phyloP scores from a whole-genome alignment of 306 rosid genomes.

The Pterocarpus santalinus region DNA sequence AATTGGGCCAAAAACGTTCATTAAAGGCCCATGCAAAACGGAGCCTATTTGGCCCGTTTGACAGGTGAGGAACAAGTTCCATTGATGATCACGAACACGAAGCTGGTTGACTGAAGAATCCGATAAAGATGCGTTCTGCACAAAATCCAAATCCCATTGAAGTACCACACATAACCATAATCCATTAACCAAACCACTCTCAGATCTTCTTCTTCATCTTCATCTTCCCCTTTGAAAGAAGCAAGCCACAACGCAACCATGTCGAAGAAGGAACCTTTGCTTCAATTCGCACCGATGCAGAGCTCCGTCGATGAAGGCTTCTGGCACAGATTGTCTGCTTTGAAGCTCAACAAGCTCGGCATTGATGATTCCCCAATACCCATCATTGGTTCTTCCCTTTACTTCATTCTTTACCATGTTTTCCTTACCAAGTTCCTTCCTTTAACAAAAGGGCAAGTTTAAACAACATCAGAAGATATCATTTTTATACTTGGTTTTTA shows the following conservation, averaged over 20 bases:
- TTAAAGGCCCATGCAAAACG: background rate
- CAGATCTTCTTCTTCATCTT: slow-evolving; percentile 6
- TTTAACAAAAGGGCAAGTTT: background rate
- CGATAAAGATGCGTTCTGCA: background rate
- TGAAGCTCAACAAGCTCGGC: slow-evolving; percentile 97
- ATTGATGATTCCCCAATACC: slow-evolving; percentile 92
- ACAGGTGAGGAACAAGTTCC: background rate
- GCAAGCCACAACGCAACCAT: slow-evolving; percentile 34
- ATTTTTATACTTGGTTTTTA: background rate
- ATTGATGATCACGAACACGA: slow-evolving; percentile 14
- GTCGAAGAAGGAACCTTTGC: slow-evolving; percentile 60
- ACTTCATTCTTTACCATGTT: background rate
- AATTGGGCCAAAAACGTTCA: background rate
- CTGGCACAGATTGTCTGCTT: slow-evolving; percentile 90
- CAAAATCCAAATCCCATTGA: slow-evolving; percentile 25
- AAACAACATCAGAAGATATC: background rate
- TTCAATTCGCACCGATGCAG: slow-evolving; percentile 87
- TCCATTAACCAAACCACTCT: background rate
- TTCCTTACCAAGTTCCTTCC: background rate
- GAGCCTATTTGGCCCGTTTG: background rate
- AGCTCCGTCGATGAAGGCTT: slow-evolving; percentile 95
- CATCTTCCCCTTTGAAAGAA: background rate
- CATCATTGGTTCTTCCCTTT: slow-evolving; percentile 64
- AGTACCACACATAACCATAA: background rate
- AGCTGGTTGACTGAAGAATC: slow-evolving; percentile 28